Conservation (phyloP, 768 basidiomycete genomes). For the Amanita rimosa region DNA sequence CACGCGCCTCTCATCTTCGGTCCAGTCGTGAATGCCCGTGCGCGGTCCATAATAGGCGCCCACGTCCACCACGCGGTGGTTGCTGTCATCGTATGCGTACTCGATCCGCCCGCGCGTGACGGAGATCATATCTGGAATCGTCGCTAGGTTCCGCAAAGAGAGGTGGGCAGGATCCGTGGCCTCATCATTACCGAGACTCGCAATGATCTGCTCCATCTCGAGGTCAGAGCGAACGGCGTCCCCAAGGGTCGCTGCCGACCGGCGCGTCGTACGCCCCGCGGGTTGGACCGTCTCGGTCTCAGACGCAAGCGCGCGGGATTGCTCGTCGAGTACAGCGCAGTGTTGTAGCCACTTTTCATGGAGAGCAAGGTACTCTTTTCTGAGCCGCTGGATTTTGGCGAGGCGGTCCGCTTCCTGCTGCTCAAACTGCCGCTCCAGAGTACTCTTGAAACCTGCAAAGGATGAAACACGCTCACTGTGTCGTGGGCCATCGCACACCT, state of each 20-base stretch:
- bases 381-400: constrained; percentile 45
- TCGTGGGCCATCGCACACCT: constrained; percentile 28
- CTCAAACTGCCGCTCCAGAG: constrained; percentile 43
- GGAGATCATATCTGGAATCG: constrained; percentile 84
- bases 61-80: constrained; percentile 68
- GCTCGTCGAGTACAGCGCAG: constrained; percentile 57
- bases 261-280: constrained; percentile 55
- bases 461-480: constrained; percentile 21
- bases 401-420: constrained; percentile 36
- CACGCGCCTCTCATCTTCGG: constrained; percentile 65
- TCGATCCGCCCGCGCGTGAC: constrained; percentile 51
- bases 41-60: constrained; percentile 62
- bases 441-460: constrained; percentile 31
- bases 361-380: constrained; percentile 53
- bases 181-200: constrained; percentile 86
- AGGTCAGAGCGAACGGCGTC: constrained; percentile 91
- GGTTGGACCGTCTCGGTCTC: constrained; percentile 29
- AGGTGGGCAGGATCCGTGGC: constrained; percentile 86
- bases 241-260: constrained; percentile 59
- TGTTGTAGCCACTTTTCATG: constrained; percentile 68
- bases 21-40: constrained; percentile 80
- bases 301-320: constrained; percentile 30
- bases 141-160: constrained; percentile 76
- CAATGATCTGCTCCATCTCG: constrained; percentile 96
- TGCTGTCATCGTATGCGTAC: constrained; percentile 75